Percentiles rank a stretch among this genome's conserved stretches.
Conservation (phyloP, 345 rosid species). For the Microthlaspi erraticum region DNA sequence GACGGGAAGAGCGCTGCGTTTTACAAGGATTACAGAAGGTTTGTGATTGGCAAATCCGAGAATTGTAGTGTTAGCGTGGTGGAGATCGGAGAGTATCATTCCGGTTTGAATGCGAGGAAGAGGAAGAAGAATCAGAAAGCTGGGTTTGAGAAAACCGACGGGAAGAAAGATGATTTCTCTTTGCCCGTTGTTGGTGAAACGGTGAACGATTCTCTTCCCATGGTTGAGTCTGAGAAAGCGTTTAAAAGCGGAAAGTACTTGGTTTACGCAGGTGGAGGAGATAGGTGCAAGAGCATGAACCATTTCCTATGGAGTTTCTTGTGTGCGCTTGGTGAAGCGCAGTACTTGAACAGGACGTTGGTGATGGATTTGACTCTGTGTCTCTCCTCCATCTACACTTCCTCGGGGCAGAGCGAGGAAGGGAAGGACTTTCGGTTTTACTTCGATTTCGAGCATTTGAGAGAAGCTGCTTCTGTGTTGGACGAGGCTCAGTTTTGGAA, state of each 20-base stretch:
- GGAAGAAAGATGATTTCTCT: slow-evolving; percentile 45
- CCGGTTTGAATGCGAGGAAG: slow-evolving; percentile 94
- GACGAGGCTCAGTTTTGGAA: slow-evolving; percentile 90
- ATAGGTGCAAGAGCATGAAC: slow-evolving; percentile 94
- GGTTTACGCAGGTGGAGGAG: slow-evolving; percentile 82
- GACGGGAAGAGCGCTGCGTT: slow-evolving; percentile 86
- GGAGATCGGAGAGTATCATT: slow-evolving; percentile 80
- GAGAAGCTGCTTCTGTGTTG: slow-evolving; percentile 81
- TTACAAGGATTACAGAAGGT: slow-evolving; percentile 90
- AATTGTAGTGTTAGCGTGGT: slow-evolving; percentile 68
- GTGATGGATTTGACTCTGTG: slow-evolving; percentile 90
- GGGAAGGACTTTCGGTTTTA: slow-evolving; percentile 95
- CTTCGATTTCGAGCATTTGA: slow-evolving; percentile 95
- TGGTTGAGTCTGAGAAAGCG: slow-evolving; percentile 71
- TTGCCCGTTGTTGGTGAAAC: slow-evolving; percentile 75
- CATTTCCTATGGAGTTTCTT: slow-evolving; percentile 96
- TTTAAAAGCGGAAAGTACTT: slow-evolving; percentile 72
- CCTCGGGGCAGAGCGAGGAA: slow-evolving; percentile 81
- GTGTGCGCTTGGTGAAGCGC: slow-evolving; percentile 96
- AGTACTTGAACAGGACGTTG: slow-evolving; percentile 83
- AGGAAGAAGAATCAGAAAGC: slow-evolving; percentile 75
- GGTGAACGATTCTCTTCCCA: slow-evolving; percentile 74
- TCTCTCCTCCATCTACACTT: slow-evolving; percentile 70
- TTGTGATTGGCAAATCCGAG: slow-evolving; percentile 61
- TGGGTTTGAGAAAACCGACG: slow-evolving; percentile 59